Conservation (phyloP, 129 eudicot species). For the Artemisia annua region DNA sequence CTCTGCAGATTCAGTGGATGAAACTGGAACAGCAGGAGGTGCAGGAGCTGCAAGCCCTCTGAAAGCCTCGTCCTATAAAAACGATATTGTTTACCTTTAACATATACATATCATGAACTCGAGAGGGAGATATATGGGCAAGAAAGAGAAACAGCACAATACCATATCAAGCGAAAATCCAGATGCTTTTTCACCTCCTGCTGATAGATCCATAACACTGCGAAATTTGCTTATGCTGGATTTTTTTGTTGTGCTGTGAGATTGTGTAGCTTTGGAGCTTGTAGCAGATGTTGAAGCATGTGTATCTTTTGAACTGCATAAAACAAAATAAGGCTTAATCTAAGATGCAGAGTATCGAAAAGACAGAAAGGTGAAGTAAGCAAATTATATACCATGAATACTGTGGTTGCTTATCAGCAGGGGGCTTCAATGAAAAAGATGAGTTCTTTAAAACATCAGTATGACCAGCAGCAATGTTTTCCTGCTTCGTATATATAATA, state of each 20-base stretch:
- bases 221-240: conserved; percentile 50
- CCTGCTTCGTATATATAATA: conserved; percentile 36
- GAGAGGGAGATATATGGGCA: neutral
- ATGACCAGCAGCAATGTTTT: conserved; percentile 33
- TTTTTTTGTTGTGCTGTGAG: conserved; percentile 34
- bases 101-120: conserved; percentile 2
- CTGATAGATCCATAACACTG: conserved; percentile 65
- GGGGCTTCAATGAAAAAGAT: conserved; percentile 28
- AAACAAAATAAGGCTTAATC: conserved; percentile 20
- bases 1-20: conserved; percentile 36
- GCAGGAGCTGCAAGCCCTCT: conserved; percentile 66
- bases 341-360: conserved; percentile 9
- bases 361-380: neutral
- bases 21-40: conserved; percentile 45
- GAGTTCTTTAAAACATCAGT: conserved; percentile 40
- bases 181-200: conserved; percentile 49
- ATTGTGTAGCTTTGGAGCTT: conserved; percentile 28
- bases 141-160: conserved; percentile 1
- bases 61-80: conserved; percentile 71
- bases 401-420: conserved; percentile 41
- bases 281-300: conserved; percentile 36
- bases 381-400: conserved; percentile 40
- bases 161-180: conserved; percentile 71
- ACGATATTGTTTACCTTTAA: neutral
- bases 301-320: conserved; percentile 47